Evolutionary conservation across 805 yeast genomes (phyloP).

Genomic region (Lachancea meyersii): DNA sequence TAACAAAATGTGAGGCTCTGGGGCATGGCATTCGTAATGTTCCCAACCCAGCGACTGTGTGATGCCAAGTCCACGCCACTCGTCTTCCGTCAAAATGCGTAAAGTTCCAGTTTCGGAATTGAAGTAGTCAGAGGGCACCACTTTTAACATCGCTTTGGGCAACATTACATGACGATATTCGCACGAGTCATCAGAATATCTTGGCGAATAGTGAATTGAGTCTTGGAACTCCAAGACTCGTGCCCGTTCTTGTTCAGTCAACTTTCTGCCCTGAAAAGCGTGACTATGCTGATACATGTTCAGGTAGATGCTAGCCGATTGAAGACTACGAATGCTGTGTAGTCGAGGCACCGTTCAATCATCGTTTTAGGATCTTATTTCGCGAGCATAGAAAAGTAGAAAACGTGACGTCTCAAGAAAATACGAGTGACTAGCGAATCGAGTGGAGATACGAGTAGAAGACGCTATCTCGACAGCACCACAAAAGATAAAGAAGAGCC

Average conservation of each 20-base stretch:
- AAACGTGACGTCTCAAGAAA: background rate
- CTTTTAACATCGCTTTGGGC: constrained; percentile 92
- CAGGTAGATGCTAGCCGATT: too few species aligned
- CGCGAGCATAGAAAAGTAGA: background rate
- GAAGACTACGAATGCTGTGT: too few species aligned
- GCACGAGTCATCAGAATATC: constrained; percentile 82
- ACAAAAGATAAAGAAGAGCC: too few species aligned
- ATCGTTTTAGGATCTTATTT: background rate
- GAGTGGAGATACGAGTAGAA: background rate
- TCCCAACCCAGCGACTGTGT: constrained; percentile 98
- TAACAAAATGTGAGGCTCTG: constrained; percentile 93
- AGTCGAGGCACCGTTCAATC: too few species aligned
- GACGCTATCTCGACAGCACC: background rate
- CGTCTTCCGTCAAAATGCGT: constrained; percentile 86
- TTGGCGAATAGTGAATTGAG: constrained; percentile 86
- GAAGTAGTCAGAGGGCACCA: constrained; percentile 90
- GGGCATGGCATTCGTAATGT: constrained; percentile 96
- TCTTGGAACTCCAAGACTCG: constrained; percentile 88
- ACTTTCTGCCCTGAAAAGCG: constrained; percentile 48
- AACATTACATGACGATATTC: constrained; percentile 96
- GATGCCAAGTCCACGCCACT: constrained; percentile 97
- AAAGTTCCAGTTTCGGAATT: constrained; percentile 90
- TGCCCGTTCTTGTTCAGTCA: constrained; percentile 77
- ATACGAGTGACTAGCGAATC: background rate
- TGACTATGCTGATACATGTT: constrained; percentile 31